Evolutionary conservation across 257 asterid genomes (phyloP).

Genomic region (Nicotiana knightiana): DNA sequence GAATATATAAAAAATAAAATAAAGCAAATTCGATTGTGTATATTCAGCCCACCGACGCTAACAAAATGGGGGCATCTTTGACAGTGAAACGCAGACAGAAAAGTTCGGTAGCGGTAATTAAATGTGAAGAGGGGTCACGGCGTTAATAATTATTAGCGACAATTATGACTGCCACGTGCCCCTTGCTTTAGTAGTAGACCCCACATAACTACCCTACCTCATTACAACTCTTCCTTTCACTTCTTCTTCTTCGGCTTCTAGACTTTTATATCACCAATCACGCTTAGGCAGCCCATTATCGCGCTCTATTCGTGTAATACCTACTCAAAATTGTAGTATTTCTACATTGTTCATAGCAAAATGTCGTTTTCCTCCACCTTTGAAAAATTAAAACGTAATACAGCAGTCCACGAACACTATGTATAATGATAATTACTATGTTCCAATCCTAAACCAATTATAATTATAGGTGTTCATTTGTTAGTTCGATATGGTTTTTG

Average conservation of each 20-base stretch:
- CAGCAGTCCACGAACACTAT: no score
- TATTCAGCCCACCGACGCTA: slow-evolving; percentile 8
- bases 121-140: slow-evolving; percentile 3
- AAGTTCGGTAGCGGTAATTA: not conserved
- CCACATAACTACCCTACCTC: not conserved
- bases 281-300: no score
- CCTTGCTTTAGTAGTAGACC: not conserved
- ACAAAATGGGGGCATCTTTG: not conserved
- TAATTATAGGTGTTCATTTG: no score
- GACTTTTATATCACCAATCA: not conserved
- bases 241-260: not conserved
- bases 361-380: no score
- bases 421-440: no score
- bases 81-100: not conserved
- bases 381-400: no score
- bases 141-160: slow-evolving; percentile 6
- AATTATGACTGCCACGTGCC: slow-evolving; percentile 13
- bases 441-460: no score
- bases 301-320: no score
- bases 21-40: not conserved
- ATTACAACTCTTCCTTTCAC: not conserved
- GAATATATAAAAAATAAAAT: not conserved
- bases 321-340: no score
- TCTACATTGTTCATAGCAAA: no score
- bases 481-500: no score